Percentiles rank a stretch among this genome's conserved stretches.
Evolutionary conservation across 106 monocot species (phyloP).

Genomic region (Dendrobium catenatum): DNA sequence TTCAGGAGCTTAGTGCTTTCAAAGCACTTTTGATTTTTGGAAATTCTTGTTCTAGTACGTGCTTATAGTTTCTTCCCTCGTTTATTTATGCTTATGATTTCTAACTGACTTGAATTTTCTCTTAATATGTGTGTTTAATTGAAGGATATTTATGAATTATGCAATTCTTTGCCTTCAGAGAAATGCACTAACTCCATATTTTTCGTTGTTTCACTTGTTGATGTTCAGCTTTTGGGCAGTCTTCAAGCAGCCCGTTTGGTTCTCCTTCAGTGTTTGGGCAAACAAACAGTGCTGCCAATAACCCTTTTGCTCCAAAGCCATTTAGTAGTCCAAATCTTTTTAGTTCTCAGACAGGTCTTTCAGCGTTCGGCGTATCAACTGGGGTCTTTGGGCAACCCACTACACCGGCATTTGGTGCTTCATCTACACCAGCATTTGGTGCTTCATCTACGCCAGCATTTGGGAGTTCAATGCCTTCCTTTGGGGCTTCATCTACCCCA

Average conservation of each 20-base stretch:
- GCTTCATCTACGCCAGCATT: constrained; percentile 50
- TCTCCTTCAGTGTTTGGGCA: constrained; percentile 67
- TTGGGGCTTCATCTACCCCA: constrained; percentile 60
- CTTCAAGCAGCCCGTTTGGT: constrained; percentile 67
- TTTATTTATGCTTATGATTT: background rate
- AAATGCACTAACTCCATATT: background rate
- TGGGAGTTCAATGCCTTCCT: constrained; percentile 54
- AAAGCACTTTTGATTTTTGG: background rate
- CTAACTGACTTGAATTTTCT: background rate
- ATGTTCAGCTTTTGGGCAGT: constrained; percentile 73
- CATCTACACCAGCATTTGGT: constrained; percentile 53
- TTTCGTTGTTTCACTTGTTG: background rate
- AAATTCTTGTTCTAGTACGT: background rate
- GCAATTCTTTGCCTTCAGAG: background rate
- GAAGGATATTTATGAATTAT: background rate
- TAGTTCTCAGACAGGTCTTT: constrained; percentile 52
- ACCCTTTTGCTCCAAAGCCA: constrained; percentile 61
- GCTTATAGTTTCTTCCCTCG: background rate
- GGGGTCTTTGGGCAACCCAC: constrained; percentile 77
- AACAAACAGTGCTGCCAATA: constrained; percentile 29
- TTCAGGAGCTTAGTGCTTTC: background rate
- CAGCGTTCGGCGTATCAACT: constrained; percentile 73
- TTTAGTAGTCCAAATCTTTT: constrained; percentile 72
- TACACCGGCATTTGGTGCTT: constrained; percentile 51
- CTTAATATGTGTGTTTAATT: background rate